These are phyloP conservation scores for Hortiboletus flavorubellus DNA, from an alignment of 768 basidiomycete species.

Conservation along the genomic window DNA sequence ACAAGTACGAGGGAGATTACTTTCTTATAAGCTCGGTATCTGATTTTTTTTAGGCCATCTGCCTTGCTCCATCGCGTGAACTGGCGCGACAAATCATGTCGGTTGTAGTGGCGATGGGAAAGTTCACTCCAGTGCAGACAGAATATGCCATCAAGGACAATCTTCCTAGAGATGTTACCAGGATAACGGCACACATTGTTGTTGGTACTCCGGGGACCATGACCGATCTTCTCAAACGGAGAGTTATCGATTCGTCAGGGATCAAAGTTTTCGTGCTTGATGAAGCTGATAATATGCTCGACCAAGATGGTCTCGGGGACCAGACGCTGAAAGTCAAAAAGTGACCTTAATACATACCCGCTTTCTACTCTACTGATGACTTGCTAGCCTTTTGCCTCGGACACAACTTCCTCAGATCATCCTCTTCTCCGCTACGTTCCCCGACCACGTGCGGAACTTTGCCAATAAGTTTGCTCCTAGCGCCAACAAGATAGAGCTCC, in stretches of 20 bases:
- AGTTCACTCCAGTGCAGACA: conserved; percentile 89
- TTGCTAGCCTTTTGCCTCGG: conserved; percentile 54
- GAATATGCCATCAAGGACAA: conserved; percentile 95
- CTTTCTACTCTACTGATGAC: conserved; percentile 12
- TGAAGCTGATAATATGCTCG: conserved; percentile 99
- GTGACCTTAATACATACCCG: conserved; percentile 41
- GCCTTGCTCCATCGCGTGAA: conserved; percentile 97
- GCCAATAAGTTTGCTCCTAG: conserved; percentile 90
- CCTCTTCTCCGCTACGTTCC: conserved; percentile 98
- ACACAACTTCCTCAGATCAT: conserved; percentile 72
- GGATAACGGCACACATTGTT: conserved; percentile 83
- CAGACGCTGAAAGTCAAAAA: conserved; percentile 93
- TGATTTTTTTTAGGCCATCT: conserved; percentile 65
- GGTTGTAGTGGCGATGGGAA: conserved; percentile 91
- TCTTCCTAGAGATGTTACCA: conserved; percentile 59
- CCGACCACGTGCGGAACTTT: conserved; percentile 88
- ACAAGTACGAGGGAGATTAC: conserved; percentile 51
- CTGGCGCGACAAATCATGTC: conserved; percentile 97
- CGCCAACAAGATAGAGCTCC: conserved; percentile 95
- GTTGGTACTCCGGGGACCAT: conserved; percentile 97
- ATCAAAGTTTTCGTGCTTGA: conserved; percentile 95
- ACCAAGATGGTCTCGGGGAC: conserved; percentile 89
- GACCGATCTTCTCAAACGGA: conserved; percentile 77
- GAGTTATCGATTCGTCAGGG: conserved; percentile 71
- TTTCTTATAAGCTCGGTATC: neutral